Conservation (phyloP, 768 basidiomycete genomes). For the Ramaria sp. region DNA sequence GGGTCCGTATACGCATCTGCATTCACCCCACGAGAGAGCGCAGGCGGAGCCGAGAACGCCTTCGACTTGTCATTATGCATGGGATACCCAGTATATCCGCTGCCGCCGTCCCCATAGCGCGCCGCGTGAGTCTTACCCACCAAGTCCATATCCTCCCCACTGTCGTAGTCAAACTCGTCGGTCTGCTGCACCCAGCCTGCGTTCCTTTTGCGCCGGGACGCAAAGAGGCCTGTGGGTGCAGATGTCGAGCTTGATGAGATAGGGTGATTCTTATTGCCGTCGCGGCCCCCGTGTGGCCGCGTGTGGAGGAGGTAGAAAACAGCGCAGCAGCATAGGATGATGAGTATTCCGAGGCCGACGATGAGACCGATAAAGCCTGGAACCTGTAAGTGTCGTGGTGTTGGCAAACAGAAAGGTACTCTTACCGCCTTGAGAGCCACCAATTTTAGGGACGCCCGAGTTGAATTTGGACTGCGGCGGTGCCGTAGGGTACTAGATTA, state of each 20-base stretch:
- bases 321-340: constrained; percentile 41
- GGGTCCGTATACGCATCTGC: constrained; percentile 1
- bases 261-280: constrained; percentile 14
- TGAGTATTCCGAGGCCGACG: constrained; percentile 41
- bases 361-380: constrained; percentile 54
- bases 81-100: not conserved
- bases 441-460: constrained; percentile 36
- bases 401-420: not conserved
- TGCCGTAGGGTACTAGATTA: not conserved
- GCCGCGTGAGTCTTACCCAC: not conserved
- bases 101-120: not conserved
- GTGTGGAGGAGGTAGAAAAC: constrained; percentile 47
- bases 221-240: not conserved
- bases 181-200: not conserved
- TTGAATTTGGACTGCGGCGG: constrained; percentile 7
- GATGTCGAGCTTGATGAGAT: constrained; percentile 10
- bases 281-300: constrained; percentile 28
- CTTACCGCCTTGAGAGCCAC: constrained; percentile 39
- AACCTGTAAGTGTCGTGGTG: not conserved
- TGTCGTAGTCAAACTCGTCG: constrained; percentile 6
- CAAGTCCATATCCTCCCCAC: not conserved
- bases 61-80: not conserved
- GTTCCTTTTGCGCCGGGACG: not conserved
- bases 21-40: not conserved
- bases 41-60: not conserved